Conservation (phyloP, 2,329 filamentous ascomycete genomes). For the Orbilia brochopaga region DNA sequence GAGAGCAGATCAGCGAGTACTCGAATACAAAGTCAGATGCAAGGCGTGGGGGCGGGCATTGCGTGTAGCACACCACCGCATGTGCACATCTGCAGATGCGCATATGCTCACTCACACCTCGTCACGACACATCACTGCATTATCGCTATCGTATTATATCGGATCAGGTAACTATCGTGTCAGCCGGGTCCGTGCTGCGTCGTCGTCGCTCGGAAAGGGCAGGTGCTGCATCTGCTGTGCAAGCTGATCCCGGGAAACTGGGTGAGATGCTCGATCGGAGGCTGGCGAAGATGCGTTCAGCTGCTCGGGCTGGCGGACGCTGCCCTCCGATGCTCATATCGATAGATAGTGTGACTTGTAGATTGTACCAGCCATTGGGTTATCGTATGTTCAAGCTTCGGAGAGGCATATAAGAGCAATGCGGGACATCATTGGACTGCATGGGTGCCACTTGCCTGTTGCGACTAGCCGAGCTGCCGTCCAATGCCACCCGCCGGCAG, state of each 20-base stretch:
- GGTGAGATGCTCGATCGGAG: not conserved
- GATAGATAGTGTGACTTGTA: too few species aligned
- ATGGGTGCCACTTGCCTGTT: slow-evolving; percentile 25
- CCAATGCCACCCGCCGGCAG: not conserved
- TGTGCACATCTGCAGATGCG: too few species aligned
- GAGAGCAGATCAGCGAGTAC: too few species aligned
- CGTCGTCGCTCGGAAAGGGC: not conserved
- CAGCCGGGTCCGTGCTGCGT: not conserved
- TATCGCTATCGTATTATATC: not conserved
- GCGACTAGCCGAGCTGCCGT: slow-evolving; percentile 13
- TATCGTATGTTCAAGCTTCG: too few species aligned
- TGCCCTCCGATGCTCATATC: slow-evolving; percentile 8
- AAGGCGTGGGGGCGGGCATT: too few species aligned
- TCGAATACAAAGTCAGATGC: too few species aligned
- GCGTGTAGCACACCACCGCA: too few species aligned
- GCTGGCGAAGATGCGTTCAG: not conserved
- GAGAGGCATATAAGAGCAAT: too few species aligned
- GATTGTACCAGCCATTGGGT: too few species aligned
- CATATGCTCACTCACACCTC: too few species aligned
- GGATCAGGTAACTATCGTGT: not conserved
- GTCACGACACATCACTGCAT: too few species aligned
- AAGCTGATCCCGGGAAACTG: slow-evolving; percentile 1
- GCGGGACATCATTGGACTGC: slow-evolving; percentile 2
- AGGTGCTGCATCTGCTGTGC: not conserved
- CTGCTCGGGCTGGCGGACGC: slow-evolving; percentile 13